Percentiles rank a stretch among this genome's conserved stretches.
These are phyloP conservation scores for Arachnomyces sp. DNA, from an alignment of 2,329 filamentous ascomycete genomes.

Conservation along the genomic window DNA sequence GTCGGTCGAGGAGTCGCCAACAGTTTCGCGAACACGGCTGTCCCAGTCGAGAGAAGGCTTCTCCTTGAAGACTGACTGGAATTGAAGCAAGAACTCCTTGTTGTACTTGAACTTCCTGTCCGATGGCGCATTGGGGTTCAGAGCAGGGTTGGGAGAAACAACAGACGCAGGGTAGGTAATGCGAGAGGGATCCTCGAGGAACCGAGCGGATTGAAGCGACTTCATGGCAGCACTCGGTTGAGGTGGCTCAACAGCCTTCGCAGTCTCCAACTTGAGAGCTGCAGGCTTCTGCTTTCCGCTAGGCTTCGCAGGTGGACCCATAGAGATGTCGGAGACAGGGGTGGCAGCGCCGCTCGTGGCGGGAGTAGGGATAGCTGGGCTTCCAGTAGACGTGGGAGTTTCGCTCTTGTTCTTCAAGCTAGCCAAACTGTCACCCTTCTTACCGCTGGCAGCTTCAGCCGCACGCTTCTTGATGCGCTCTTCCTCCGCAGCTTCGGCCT, in stretches of 20 bases:
- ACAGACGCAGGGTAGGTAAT: constrained; percentile 77
- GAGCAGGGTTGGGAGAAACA: constrained; percentile 79
- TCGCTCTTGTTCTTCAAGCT: constrained; percentile 35
- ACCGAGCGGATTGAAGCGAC: constrained; percentile 82
- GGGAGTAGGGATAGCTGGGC: constrained; percentile 28
- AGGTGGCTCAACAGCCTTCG: constrained; percentile 77
- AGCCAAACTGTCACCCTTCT: constrained; percentile 31
- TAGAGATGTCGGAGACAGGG: constrained; percentile 35
- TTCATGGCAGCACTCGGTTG: constrained; percentile 92
- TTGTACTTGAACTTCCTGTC: constrained; percentile 89
- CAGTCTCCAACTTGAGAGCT: constrained; percentile 80
- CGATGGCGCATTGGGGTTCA: constrained; percentile 65
- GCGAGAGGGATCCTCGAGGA: constrained; percentile 70
- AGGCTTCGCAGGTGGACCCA: constrained; percentile 46
- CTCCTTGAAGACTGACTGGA: constrained; percentile 92
- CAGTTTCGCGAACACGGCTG: constrained; percentile 70
- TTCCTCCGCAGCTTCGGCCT: constrained; percentile 41
- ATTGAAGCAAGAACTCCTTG: constrained; percentile 89
- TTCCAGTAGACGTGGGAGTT: constrained; percentile 24
- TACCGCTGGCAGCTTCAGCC: constrained; percentile 27
- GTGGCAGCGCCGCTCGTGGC: constrained; percentile 39
- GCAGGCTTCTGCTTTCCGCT: constrained; percentile 71
- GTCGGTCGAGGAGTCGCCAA: constrained; percentile 63
- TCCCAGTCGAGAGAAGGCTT: constrained; percentile 94
- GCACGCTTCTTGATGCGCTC: constrained; percentile 35